A percentile compares a stretch with the other conserved stretches of the same genome.
phyloP scores from a whole-genome alignment of 345 rosid genomes.

The Punica granatum region DNA sequence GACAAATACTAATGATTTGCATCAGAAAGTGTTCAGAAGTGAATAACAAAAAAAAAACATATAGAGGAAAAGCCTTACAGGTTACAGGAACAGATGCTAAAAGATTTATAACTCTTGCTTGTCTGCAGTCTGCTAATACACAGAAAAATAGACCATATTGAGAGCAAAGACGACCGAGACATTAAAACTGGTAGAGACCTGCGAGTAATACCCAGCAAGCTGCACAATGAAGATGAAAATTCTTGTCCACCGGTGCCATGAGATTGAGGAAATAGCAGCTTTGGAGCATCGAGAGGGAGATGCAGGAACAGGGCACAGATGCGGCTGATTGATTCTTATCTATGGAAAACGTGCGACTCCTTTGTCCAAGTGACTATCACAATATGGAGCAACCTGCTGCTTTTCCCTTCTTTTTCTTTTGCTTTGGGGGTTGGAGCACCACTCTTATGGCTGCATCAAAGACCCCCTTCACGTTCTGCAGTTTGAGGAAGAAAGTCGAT shows the following conservation, averaged over 20 bases:
- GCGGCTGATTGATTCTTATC: not conserved
- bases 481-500: conserved; percentile 1
- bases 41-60: not conserved
- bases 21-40: not conserved
- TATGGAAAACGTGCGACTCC: conserved; percentile 8
- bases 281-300: not conserved
- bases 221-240: not conserved
- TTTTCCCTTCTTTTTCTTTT: conserved; percentile 82
- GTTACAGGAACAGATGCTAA: not conserved
- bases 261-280: not conserved
- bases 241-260: not conserved
- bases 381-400: conserved; percentile 86
- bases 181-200: not conserved
- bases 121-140: not conserved
- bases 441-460: conserved; percentile 91
- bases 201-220: not conserved
- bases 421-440: conserved; percentile 92
- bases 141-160: not conserved
- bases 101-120: not conserved
- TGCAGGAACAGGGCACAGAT: not conserved
- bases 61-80: not conserved
- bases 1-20: not conserved
- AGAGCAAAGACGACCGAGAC: not conserved
- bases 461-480: conserved; percentile 88
- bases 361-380: conserved; percentile 32